Conservation (phyloP, 257 asterid genomes). For the Linaria vulgaris region DNA sequence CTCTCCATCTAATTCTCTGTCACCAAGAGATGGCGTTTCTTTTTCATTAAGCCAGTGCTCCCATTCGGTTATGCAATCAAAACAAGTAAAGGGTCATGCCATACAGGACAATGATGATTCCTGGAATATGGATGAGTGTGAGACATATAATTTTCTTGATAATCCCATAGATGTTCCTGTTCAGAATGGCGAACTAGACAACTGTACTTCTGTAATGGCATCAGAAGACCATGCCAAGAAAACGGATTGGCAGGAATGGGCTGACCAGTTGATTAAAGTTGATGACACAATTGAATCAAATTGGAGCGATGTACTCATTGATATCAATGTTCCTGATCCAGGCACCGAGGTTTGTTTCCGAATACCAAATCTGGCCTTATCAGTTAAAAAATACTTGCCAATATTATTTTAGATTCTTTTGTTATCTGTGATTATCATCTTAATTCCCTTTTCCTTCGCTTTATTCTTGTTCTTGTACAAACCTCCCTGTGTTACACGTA, state of each 20-base stretch:
- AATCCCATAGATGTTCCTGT: slow-evolving; percentile 32
- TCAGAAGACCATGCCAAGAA: slow-evolving; percentile 41
- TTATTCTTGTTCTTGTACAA: not conserved
- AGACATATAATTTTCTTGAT: slow-evolving; percentile 34
- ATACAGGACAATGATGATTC: slow-evolving; percentile 29
- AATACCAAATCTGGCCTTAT: not conserved
- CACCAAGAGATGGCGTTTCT: slow-evolving; percentile 32
- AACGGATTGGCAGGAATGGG: slow-evolving; percentile 76
- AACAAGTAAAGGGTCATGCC: slow-evolving; percentile 30
- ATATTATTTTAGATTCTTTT: not conserved
- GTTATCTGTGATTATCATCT: not conserved
- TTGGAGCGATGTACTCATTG: slow-evolving; percentile 64
- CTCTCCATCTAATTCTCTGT: slow-evolving; percentile 42
- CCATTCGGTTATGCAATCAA: slow-evolving; percentile 31
- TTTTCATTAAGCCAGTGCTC: slow-evolving; percentile 31
- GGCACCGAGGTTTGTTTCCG: slow-evolving; percentile 59
- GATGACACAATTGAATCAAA: slow-evolving; percentile 47
- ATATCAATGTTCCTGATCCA: slow-evolving; percentile 60
- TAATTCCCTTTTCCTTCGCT: not conserved
- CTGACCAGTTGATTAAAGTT: slow-evolving; percentile 54
- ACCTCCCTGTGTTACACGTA: no score
- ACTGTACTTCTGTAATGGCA: slow-evolving; percentile 30
- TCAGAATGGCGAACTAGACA: slow-evolving; percentile 46
- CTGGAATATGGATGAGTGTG: slow-evolving; percentile 43
- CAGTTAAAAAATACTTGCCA: not conserved